Conservation (phyloP, 257 asterid genomes). For the Anisodus tanguticus region DNA sequence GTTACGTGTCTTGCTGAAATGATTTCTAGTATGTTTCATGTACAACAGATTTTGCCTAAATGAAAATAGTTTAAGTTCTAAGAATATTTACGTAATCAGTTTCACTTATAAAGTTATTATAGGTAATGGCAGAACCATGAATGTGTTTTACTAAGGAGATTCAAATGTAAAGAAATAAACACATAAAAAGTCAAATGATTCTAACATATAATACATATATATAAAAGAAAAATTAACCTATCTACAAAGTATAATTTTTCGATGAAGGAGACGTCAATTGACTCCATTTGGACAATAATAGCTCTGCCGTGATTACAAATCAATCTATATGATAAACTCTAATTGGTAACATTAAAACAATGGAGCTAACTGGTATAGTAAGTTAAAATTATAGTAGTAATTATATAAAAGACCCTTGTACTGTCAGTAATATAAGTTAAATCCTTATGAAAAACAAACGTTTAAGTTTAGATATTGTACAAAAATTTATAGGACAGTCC, state of each 20-base stretch:
- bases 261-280: not conserved
- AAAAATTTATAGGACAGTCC: not conserved
- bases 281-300: not conserved
- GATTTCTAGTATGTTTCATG: not conserved
- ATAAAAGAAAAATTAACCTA: not conserved
- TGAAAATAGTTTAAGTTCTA: not conserved
- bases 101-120: not conserved
- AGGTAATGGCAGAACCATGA: not conserved
- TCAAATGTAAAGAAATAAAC: not conserved
- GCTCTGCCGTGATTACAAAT: not conserved
- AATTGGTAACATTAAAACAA: not conserved
- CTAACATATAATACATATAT: not conserved
- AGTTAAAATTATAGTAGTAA: not conserved
- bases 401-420: not conserved
- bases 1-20: not conserved
- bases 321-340: not conserved
- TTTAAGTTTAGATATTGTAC: not conserved
- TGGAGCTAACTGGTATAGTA: not conserved
- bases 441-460: not conserved
- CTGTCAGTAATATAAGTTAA: no score
- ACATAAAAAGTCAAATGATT: no score
- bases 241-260: no score
- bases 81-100: not conserved
- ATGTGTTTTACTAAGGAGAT: not conserved
- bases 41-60: not conserved